phyloP scores from a whole-genome alignment of 192 early-diverging fungal genomes.

The Podila horticola region DNA sequence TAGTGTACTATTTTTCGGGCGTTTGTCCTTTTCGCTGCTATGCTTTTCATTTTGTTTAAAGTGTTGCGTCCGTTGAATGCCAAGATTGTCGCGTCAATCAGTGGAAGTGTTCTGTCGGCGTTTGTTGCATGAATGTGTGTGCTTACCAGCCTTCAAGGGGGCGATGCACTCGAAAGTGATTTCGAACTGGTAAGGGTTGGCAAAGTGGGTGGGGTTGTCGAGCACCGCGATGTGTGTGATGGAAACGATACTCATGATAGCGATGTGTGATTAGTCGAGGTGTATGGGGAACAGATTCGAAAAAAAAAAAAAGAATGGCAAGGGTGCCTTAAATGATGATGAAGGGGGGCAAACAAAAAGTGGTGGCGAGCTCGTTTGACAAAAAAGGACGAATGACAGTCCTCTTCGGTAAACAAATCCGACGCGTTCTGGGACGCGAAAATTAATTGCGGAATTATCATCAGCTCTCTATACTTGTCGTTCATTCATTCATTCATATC shows the following conservation, averaged over 20 bases:
- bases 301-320: not conserved
- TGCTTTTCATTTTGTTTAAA: no score
- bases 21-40: not conserved
- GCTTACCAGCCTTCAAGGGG: conserved; percentile 84
- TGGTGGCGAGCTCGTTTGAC: conserved; percentile 1
- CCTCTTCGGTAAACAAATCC: no score
- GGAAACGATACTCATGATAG: conserved; percentile 81
- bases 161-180: conserved; percentile 97
- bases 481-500: not conserved
- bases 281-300: not conserved
- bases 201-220: conserved; percentile 87
- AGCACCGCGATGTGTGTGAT: conserved; percentile 86
- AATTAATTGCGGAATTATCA: no score
- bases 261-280: not conserved
- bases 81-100: no score
- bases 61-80: no score
- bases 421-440: no score
- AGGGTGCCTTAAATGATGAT: not conserved
- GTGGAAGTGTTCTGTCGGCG: not conserved
- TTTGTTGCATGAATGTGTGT: not conserved
- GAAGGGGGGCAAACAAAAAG: not conserved
- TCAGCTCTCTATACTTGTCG: no score
- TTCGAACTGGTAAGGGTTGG: conserved; percentile 88
- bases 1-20: not conserved
- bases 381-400: not conserved